phyloP scores from a whole-genome alignment of 305 asterid species.

The Fraxinus angustifolia region DNA sequence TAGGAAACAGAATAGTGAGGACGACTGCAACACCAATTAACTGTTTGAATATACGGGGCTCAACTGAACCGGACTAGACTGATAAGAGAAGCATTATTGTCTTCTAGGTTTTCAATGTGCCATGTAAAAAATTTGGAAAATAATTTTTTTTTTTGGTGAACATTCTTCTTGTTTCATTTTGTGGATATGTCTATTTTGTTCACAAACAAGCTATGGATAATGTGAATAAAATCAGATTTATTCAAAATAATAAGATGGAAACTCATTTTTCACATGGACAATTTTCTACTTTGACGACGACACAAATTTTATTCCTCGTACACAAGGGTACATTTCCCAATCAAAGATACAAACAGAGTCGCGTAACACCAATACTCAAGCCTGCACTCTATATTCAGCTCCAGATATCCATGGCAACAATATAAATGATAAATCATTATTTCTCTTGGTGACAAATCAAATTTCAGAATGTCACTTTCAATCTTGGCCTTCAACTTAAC shows the following conservation, averaged over 20 bases:
- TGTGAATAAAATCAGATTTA: neutral
- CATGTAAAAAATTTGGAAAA: neutral
- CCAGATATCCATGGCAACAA: neutral
- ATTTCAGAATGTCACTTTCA: neutral
- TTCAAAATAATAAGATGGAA: neutral
- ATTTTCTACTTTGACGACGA: neutral
- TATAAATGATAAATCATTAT: neutral
- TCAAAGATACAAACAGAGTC: neutral
- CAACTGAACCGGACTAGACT: neutral
- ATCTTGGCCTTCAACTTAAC: neutral
- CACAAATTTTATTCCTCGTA: neutral
- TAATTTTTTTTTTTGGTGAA: neutral
- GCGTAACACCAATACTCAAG: neutral
- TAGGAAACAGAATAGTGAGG: slow-evolving; percentile 20
- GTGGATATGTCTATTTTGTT: neutral
- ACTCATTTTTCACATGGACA: neutral
- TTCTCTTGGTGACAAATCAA: neutral
- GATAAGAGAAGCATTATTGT: neutral
- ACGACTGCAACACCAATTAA: slow-evolving; percentile 11
- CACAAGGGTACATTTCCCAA: neutral
- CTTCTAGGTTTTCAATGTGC: neutral
- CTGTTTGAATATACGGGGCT: neutral
- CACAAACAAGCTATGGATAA: neutral
- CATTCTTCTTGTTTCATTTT: neutral
- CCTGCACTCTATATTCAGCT: neutral